Evolutionary conservation across 2,329 filamentous ascomycete genomes (phyloP), one percentile per base, ranked within the genome.

Genomic region (Trichoderma gracile): DNA sequence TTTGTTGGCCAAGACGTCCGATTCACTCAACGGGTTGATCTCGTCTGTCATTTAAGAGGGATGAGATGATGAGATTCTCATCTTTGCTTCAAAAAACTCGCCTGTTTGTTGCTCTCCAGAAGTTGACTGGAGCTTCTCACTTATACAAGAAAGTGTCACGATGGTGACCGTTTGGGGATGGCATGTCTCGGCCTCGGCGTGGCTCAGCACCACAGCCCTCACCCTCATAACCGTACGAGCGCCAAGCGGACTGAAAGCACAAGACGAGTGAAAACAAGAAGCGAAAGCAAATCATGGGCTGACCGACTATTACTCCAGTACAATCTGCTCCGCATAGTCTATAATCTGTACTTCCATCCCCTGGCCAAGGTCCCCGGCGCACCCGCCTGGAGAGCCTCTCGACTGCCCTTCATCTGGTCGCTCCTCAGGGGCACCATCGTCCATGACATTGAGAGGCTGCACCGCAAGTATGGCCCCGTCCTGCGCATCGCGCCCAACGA

Each of bases 401-500:
- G 53, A 10, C 46, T 65, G 43, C 64, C 58, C 5, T 46, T 50
- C 5, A 50, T 50, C 45, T 38, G 46, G 50, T 42, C 43, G n/a
- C 47, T 65, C 15, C n/a, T 65, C 46, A 52, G 40, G 30, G 64
- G 64, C 2, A 50, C 30, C 17, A 23, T 65, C 12, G 43, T 58
- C 19, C 59, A 45, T 15, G 58, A 65, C 9, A 25, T 50, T 27
- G 38, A 50, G 30, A 19, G 33, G 6, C 38, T 63, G 23, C 64
- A 65, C 27, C 58, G 45, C 46, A 42, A 53, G 25, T 46, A 65
- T 47, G 64, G 64, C 21, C 60, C 64, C 17, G 25, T 66, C 21
- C 23, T 66, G 4, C 59, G 64, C 23, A 57, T 66, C 30, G 60
- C 59, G 45, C 64, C 64, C 5, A 25, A 64, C 46, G 64, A 63